phyloP scores from a whole-genome alignment of 345 rosid genomes.

The Luvunga scandens region DNA sequence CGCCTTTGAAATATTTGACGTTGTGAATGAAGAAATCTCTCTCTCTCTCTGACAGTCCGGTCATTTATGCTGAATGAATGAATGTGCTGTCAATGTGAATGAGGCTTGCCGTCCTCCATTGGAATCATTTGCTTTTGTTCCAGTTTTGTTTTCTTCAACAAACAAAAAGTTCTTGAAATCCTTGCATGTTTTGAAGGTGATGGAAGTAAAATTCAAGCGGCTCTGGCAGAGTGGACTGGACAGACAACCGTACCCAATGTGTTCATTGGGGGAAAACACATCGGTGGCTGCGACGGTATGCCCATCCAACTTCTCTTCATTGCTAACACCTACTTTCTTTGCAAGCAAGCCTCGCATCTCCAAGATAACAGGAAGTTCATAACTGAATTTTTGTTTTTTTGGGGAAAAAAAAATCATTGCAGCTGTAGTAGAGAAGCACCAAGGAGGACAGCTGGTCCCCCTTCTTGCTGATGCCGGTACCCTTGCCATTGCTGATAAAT shows the following conservation, averaged over 20 bases:
- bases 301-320: not conserved
- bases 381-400: not conserved
- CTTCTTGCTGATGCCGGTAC: constrained; percentile 64
- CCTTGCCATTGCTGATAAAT: constrained; percentile 33
- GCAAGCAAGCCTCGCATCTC: not conserved
- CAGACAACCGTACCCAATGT: constrained; percentile 62
- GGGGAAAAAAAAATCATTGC: constrained; percentile 8
- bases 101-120: not conserved
- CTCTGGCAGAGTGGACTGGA: constrained; percentile 61
- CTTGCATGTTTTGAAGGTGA: constrained; percentile 33
- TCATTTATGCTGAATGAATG: not conserved
- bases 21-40: not conserved
- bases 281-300: constrained; percentile 73
- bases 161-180: not conserved
- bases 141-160: not conserved
- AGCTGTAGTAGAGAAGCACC: constrained; percentile 53
- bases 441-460: constrained; percentile 48
- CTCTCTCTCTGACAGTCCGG: not conserved
- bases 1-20: not conserved
- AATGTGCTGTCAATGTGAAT: not conserved
- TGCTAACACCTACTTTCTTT: not conserved
- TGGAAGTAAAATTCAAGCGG: constrained; percentile 46
- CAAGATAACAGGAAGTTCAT: not conserved
- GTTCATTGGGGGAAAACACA: constrained; percentile 63
- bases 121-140: not conserved